Evolutionary conservation across 2,329 filamentous ascomycete genomes (phyloP).

Genomic region (Grosmannia penicillata): DNA sequence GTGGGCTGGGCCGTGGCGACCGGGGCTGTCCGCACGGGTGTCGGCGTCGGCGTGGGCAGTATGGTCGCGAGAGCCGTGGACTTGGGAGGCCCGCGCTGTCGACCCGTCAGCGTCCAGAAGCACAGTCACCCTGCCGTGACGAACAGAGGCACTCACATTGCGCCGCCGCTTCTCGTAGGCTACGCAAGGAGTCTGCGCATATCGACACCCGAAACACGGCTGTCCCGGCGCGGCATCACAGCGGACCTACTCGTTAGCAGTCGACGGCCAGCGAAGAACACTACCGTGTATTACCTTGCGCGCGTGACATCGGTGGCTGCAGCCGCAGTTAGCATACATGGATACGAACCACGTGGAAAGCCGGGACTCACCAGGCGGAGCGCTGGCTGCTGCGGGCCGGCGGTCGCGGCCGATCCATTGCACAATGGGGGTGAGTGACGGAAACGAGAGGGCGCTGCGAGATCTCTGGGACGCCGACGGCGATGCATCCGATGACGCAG

Average conservation of each 20-base stretch:
- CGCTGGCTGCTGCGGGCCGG: neutral
- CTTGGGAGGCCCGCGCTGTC: conserved; percentile 4
- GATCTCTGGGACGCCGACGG: no score
- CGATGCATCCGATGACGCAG: no score
- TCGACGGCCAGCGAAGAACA: neutral
- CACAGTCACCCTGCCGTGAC: neutral
- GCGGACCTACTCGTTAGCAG: conserved; percentile 1
- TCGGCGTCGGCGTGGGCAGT: neutral
- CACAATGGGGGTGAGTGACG: no score
- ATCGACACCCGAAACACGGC: conserved; percentile 6
- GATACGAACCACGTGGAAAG: neutral
- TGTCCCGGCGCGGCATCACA: conserved; percentile 3
- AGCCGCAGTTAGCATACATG: neutral
- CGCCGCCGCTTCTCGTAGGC: conserved; percentile 9
- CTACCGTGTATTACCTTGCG: conserved; percentile 7
- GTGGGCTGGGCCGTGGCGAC: neutral
- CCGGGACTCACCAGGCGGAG: neutral
- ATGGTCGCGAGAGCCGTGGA: conserved; percentile 4
- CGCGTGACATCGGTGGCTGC: conserved; percentile 7
- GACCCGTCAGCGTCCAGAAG: neutral
- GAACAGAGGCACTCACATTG: conserved; percentile 2
- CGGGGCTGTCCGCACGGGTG: neutral
- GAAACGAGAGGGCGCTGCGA: no score
- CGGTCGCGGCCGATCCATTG: no score
- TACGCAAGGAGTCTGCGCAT: conserved; percentile 5